Evolutionary conservation across 2,329 filamentous ascomycete genomes (phyloP), one percentile per base, ranked within the genome.

Genomic region (Drechslerella dactyloides): DNA sequence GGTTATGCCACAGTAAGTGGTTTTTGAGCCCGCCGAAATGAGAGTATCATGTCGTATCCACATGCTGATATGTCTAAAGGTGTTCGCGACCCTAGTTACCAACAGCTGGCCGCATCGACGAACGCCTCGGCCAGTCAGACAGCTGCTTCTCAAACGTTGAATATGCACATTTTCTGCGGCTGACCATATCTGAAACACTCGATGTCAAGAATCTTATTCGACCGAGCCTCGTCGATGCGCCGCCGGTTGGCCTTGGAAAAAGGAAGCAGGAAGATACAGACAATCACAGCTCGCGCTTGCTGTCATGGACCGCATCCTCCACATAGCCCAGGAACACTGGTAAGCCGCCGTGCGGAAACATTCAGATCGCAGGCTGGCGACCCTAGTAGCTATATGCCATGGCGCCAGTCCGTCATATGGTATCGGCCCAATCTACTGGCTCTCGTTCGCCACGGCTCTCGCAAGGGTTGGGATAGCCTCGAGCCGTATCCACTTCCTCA

Each of bases 371-470:
- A 42, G 19, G 40, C 8, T 56, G 42, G n/a, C 30, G 6, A 10
- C 5, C 11, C 17, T 46, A 54, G 64, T 65, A 40, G 33, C n/a
- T n/a, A n/a, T n/a, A n/a, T n/a, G n/a, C n/a, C n/a, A n/a, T n/a
- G n/a, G n/a, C n/a, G n/a, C n/a, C n/a, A n/a, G n/a, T n/a, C n/a
- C n/a, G n/a, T n/a, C n/a, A n/a, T n/a, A n/a, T n/a, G n/a, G n/a
- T n/a, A n/a, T n/a, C n/a, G n/a, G n/a, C 21, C 48, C 13, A 46
- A 72, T 72, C 55, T 24, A 72, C 60, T 65, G 68, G 68, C 53
- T 72, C 68, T 27, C 53, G 44, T 72, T 72, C 46, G 64, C 59
- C 51, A 50, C n/a, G 51, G n/a, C 4, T 15, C 24, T 17, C 27
- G 44, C 15, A 48, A 19, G 15, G 44, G 19, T 48, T 15, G 44